phyloP scores from a whole-genome alignment of 2,329 filamentous ascomycete genomes.

The Fusarium nematophilum region DNA sequence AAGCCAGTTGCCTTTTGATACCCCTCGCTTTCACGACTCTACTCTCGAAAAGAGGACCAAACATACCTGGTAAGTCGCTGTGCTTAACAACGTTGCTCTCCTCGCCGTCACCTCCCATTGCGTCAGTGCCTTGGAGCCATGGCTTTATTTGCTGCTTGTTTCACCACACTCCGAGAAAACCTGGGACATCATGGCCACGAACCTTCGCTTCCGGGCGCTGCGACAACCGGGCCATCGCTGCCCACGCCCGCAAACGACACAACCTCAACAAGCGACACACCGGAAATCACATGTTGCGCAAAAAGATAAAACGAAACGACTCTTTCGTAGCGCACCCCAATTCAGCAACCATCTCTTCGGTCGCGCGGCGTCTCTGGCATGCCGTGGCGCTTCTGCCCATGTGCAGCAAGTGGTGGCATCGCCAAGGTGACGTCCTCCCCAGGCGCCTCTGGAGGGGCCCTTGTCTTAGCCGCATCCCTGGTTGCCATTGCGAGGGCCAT shows the following conservation, averaged over 20 bases:
- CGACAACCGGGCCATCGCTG: conserved; percentile 21
- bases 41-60: conserved; percentile 35
- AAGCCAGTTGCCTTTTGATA: conserved; percentile 44
- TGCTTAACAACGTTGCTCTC: conserved; percentile 7
- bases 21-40: conserved; percentile 34
- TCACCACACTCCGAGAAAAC: too few species aligned
- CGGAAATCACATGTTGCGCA: conserved; percentile 26
- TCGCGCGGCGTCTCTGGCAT: conserved; percentile 19
- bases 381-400: conserved; percentile 36
- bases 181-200: too few species aligned
- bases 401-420: conserved; percentile 26
- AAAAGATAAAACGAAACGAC: conserved; percentile 11
- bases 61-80: conserved; percentile 43
- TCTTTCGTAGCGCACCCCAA: conserved; percentile 14
- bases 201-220: too few species aligned
- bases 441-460: conserved; percentile 29
- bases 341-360: conserved; percentile 22
- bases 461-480: conserved; percentile 42
- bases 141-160: too few species aligned
- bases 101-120: conserved; percentile 8
- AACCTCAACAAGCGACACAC: conserved; percentile 8
- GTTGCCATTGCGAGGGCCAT: conserved; percentile 39
- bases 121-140: neutral
- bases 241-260: neutral
- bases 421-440: conserved; percentile 40